Conservation (phyloP, 345 rosid species). For the Euphorbia peplus region DNA sequence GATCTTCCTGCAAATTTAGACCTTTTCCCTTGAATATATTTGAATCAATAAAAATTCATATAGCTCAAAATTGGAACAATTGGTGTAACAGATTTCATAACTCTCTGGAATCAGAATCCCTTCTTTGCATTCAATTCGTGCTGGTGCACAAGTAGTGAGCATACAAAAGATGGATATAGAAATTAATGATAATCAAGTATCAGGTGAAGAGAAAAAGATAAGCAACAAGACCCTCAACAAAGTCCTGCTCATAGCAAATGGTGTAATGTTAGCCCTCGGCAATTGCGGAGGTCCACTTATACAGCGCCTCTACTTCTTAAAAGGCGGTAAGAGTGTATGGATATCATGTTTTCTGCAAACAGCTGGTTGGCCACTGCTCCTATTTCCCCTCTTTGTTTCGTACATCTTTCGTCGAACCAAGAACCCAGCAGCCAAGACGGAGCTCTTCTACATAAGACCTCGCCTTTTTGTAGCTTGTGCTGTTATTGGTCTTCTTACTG, state of each 20-base stretch:
- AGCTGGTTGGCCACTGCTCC: constrained; percentile 30
- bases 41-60: too few species aligned
- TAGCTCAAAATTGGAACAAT: too few species aligned
- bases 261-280: constrained; percentile 21
- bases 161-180: background rate
- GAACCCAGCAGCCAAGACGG: background rate
- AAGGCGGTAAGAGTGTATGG: constrained; percentile 34
- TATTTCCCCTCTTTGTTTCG: constrained; percentile 23
- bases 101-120: too few species aligned
- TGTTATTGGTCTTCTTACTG: constrained; percentile 26
- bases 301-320: constrained; percentile 21
- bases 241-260: constrained; percentile 20
- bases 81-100: too few species aligned
- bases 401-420: constrained; percentile 26
- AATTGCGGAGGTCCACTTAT: constrained; percentile 31
- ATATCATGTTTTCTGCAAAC: constrained; percentile 29
- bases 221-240: constrained; percentile 24
- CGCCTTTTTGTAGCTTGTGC: constrained; percentile 21
- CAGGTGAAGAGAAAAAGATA: constrained; percentile 16
- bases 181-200: constrained; percentile 1
- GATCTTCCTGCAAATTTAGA: too few species aligned
- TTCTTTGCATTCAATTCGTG: background rate
- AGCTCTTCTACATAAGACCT: constrained; percentile 17
- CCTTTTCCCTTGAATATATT: too few species aligned
- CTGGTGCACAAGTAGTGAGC: background rate